phyloP scores from a whole-genome alignment of 352 stramenopile genomes.

The Pythium aristosporum region DNA sequence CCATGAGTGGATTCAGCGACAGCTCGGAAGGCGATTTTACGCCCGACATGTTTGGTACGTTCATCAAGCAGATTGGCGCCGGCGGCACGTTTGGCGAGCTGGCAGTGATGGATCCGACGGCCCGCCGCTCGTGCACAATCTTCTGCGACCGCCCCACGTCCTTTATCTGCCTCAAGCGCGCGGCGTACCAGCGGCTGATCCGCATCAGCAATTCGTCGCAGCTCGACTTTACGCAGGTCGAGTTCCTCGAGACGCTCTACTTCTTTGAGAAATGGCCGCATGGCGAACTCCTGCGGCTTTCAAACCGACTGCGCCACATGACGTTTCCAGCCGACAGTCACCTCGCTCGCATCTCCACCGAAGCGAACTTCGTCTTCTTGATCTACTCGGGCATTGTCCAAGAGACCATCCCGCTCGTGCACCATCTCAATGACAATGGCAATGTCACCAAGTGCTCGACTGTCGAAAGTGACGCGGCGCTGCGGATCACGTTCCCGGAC shows the following conservation, averaged over 20 bases:
- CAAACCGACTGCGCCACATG: constrained; percentile 62
- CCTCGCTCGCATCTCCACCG: constrained; percentile 63
- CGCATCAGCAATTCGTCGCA: constrained; percentile 79
- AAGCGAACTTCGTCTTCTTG: constrained; percentile 76
- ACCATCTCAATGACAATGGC: constrained; percentile 65
- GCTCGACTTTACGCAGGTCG: constrained; percentile 79
- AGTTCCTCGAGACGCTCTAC: constrained; percentile 80
- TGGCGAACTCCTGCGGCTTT: constrained; percentile 65
- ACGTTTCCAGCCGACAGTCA: constrained; percentile 66
- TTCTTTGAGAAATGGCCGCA: constrained; percentile 82
- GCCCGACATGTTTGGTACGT: constrained; percentile 54
- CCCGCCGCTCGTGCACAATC: constrained; percentile 71
- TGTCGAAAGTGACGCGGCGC: constrained; percentile 36
- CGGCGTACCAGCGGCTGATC: constrained; percentile 79
- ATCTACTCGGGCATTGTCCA: constrained; percentile 80
- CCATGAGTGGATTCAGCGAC: constrained; percentile 22
- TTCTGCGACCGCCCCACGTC: constrained; percentile 64
- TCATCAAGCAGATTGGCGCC: constrained; percentile 76
- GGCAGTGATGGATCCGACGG: constrained; percentile 77
- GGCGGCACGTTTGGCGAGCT: constrained; percentile 81
- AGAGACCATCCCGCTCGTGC: constrained; percentile 68
- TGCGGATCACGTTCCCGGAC: constrained; percentile 32
- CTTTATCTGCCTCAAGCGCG: constrained; percentile 86
- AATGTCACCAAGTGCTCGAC: constrained; percentile 49
- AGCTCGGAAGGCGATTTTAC: constrained; percentile 10